These are phyloP conservation scores for Saitoella complicata DNA, from an alignment of 805 yeast genomes.

Conservation along the genomic window DNA sequence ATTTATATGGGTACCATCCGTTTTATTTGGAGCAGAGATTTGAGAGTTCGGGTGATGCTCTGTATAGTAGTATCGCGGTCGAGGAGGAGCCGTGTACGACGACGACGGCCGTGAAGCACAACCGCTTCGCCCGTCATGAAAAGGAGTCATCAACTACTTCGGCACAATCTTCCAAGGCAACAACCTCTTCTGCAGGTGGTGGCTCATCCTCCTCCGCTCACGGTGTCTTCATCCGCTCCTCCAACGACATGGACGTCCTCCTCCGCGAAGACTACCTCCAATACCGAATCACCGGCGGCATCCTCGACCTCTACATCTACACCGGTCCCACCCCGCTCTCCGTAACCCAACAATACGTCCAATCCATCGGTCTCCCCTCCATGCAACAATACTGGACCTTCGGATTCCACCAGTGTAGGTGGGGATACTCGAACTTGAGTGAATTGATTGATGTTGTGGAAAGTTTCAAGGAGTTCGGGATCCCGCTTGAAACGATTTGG, in stretches of 20 bases:
- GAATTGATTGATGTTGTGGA: slow-evolving; percentile 46
- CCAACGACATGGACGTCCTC: slow-evolving; percentile 1
- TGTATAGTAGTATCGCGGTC: no score
- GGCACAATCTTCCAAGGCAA: no score
- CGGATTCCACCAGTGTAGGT: slow-evolving; percentile 79
- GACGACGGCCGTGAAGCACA: no score
- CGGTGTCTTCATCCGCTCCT: background rate
- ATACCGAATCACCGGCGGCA: slow-evolving; percentile 1
- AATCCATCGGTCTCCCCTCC: slow-evolving; percentile 42
- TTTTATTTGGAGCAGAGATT: slow-evolving; percentile 17
- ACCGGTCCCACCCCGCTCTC: slow-evolving; percentile 29
- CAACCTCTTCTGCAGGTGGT: no score
- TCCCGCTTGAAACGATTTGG: slow-evolving; percentile 74
- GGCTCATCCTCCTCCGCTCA: no score
- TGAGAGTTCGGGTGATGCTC: no score
- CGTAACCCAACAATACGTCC: slow-evolving; percentile 38
- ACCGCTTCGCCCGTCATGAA: no score
- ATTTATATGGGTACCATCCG: slow-evolving; percentile 23
- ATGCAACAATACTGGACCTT: slow-evolving; percentile 53
- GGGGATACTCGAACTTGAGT: slow-evolving; percentile 70
- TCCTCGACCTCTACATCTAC: slow-evolving; percentile 16
- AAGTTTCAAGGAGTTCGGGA: slow-evolving; percentile 42
- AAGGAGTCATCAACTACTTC: no score
- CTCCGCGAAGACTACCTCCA: slow-evolving; percentile 1
- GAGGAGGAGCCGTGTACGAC: no score